Conservation (phyloP, 139 green algal genomes). For the Auxenochlorella pyrenoidosa region DNA sequence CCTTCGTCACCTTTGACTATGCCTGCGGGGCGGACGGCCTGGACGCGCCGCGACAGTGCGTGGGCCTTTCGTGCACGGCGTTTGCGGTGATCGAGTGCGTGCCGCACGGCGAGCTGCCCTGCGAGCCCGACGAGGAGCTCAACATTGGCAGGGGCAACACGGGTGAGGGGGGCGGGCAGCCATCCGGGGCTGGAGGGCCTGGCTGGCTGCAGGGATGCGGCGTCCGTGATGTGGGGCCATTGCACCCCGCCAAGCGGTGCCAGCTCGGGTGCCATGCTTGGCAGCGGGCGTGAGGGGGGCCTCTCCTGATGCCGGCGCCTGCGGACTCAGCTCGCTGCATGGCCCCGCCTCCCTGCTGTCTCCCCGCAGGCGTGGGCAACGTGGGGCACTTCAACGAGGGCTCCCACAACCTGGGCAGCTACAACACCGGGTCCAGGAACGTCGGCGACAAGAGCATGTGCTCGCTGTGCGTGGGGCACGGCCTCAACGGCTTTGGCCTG, state of each 20-base stretch:
- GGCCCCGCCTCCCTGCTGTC: neutral
- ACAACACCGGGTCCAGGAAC: neutral
- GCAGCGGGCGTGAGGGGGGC: neutral
- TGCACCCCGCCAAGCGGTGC: neutral
- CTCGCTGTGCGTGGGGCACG: neutral
- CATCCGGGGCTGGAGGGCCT: no score
- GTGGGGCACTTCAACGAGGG: conserved; percentile 7
- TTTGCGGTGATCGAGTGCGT: conserved; percentile 15
- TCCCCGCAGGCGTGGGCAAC: neutral
- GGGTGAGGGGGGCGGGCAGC: neutral
- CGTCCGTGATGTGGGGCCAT: neutral
- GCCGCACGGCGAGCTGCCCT: neutral
- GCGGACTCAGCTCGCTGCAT: neutral
- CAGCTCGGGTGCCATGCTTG: neutral
- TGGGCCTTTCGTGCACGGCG: neutral
- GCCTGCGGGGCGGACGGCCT: neutral
- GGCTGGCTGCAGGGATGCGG: neutral
- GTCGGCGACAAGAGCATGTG: neutral
- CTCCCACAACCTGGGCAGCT: conserved; percentile 7
- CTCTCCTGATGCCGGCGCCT: neutral
- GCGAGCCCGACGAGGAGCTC: neutral
- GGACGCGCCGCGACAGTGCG: neutral
- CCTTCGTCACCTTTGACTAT: neutral
- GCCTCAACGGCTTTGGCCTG: neutral
- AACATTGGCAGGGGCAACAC: conserved; percentile 14